phyloP scores from a whole-genome alignment of 306 rosid genomes.

The Corylus americana region DNA sequence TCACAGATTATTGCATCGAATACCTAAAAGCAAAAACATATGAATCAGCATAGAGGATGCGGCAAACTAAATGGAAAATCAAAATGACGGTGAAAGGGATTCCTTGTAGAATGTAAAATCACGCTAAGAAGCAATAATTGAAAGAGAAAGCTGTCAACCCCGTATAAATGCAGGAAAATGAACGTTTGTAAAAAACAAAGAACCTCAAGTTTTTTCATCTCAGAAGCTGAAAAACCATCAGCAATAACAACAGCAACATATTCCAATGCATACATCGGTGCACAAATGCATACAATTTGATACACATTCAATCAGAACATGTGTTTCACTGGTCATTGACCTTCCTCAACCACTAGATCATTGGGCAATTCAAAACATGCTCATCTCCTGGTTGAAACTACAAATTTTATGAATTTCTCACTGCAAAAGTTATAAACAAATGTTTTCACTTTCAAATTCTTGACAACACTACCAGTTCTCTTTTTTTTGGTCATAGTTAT shows the following conservation, averaged over 20 bases:
- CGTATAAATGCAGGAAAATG: no score
- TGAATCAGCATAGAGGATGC: conserved; percentile 6
- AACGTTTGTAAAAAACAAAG: no score
- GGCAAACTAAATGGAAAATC: neutral
- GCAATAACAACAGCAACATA: neutral
- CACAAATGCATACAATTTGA: no score
- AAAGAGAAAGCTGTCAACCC: no score
- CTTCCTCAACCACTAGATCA: neutral
- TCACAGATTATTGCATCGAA: conserved; percentile 97
- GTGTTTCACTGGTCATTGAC: neutral
- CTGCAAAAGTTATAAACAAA: no score
- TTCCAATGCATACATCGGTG: no score
- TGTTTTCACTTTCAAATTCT: neutral
- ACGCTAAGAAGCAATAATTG: no score
- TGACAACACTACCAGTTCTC: neutral
- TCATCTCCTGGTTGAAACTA: neutral
- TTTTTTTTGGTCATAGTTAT: neutral
- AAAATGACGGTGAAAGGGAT: neutral
- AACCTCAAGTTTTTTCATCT: neutral
- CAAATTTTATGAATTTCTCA: neutral
- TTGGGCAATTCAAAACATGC: neutral
- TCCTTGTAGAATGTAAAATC: neutral
- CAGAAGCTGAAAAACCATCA: neutral
- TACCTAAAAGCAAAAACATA: conserved; percentile 41
- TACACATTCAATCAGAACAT: neutral